Conservation (phyloP, 2,329 filamentous ascomycete genomes). For the Aspergillus novoparasiticus region DNA sequence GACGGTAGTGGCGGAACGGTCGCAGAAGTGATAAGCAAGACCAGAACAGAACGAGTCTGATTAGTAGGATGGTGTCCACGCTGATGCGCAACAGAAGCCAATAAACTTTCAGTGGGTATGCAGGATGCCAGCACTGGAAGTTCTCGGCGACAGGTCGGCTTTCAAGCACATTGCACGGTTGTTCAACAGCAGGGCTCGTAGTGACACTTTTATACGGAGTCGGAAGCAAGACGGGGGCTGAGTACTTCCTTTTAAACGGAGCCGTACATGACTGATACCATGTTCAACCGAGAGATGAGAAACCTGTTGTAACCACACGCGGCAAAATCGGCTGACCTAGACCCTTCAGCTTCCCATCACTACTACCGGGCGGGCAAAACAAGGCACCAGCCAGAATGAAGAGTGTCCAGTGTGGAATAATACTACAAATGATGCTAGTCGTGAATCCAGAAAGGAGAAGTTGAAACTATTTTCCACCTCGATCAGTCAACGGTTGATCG, state of each 20-base stretch:
- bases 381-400: not conserved
- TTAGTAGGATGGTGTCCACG: not conserved
- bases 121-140: not conserved
- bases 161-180: slow-evolving; percentile 7
- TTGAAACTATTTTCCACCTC: slow-evolving; percentile 4
- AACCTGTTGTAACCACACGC: slow-evolving; percentile 20
- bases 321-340: slow-evolving; percentile 20
- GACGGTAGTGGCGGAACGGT: not conserved
- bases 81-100: not conserved
- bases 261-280: slow-evolving; percentile 2
- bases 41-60: too few relatives aligned
- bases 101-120: not conserved
- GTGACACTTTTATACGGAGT: not conserved
- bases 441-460: not conserved
- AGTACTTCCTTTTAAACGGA: not conserved
- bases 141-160: slow-evolving; percentile 10
- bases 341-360: slow-evolving; percentile 1
- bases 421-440: not conserved
- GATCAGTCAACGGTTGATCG: slow-evolving; percentile 4
- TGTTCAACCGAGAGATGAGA: slow-evolving; percentile 8
- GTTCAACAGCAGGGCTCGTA: not conserved
- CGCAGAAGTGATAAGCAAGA: not conserved
- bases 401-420: not conserved
- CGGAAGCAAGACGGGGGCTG: not conserved
- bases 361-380: not conserved